Evolutionary conservation across 2,329 filamentous ascomycete species (phyloP).

Genomic region (Pseudocercospora fuligena): DNA sequence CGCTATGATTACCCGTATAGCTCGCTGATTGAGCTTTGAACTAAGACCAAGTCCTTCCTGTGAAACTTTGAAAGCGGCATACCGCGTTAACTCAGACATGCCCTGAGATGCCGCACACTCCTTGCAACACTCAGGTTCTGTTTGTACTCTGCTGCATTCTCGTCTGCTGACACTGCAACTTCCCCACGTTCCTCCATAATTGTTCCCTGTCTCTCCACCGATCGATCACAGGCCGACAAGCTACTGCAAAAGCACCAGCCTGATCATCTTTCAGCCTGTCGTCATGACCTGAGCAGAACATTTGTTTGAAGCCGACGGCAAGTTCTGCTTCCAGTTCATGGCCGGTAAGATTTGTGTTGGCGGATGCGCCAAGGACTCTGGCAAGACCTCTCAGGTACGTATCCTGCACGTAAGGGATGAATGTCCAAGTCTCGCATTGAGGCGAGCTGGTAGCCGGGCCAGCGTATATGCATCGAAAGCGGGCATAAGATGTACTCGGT

Average conservation of each 20-base stretch:
- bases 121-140: neutral
- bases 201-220: slow-evolving; percentile 20
- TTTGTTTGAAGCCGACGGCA: slow-evolving; percentile 13
- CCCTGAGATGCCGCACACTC: neutral
- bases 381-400: slow-evolving; percentile 22
- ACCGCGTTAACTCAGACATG: neutral
- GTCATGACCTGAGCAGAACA: slow-evolving; percentile 25
- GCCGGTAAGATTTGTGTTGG: slow-evolving; percentile 8
- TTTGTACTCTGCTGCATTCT: neutral
- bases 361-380: slow-evolving; percentile 16
- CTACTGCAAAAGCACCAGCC: slow-evolving; percentile 17
- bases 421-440: slow-evolving; percentile 25
- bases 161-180: slow-evolving; percentile 1
- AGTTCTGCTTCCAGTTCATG: slow-evolving; percentile 19
- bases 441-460: slow-evolving; percentile 2
- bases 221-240: slow-evolving; percentile 16
- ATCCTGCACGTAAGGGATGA: slow-evolving; percentile 24
- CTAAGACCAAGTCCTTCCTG: neutral
- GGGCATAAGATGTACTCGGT: slow-evolving; percentile 19
- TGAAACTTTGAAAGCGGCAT: neutral
- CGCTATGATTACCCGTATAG: neutral
- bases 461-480: slow-evolving; percentile 23
- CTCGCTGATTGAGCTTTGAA: neutral
- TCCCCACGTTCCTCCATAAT: slow-evolving; percentile 13
- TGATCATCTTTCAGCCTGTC: slow-evolving; percentile 21